Evolutionary conservation across 192 early-diverging fungal species (phyloP).

Genomic region (Coemansia sp.): DNA sequence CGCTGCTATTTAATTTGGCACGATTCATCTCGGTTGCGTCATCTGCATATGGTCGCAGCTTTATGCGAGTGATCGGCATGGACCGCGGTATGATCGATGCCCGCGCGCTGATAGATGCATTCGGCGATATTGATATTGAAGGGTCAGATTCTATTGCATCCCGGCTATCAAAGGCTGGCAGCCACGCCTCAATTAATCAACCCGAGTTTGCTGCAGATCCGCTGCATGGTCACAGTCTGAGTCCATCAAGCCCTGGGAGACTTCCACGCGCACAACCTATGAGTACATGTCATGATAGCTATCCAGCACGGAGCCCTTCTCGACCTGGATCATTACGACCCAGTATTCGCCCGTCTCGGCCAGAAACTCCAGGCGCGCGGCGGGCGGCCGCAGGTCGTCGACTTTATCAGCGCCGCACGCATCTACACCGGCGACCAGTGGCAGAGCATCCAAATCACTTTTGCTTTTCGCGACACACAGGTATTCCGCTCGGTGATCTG

Average conservation of each 20-base stretch:
- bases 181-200: slow-evolving; percentile 20
- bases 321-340: slow-evolving; percentile 28
- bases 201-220: background rate
- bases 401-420: slow-evolving; percentile 19
- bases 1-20: slow-evolving; percentile 64
- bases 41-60: slow-evolving; percentile 69
- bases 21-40: slow-evolving; percentile 70
- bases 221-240: slow-evolving; percentile 4
- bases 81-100: slow-evolving; percentile 39
- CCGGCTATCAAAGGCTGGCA: slow-evolving; percentile 21
- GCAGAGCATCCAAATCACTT: slow-evolving; percentile 62
- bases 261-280: slow-evolving; percentile 49
- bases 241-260: background rate
- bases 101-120: slow-evolving; percentile 43
- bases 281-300: slow-evolving; percentile 33
- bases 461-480: slow-evolving; percentile 78
- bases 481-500: slow-evolving; percentile 69
- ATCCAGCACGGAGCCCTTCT: slow-evolving; percentile 21
- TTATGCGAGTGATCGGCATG: slow-evolving; percentile 72
- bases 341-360: slow-evolving; percentile 15
- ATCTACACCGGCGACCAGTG: slow-evolving; percentile 26
- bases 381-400: slow-evolving; percentile 11
- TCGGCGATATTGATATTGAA: slow-evolving; percentile 35
- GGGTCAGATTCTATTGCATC: background rate
- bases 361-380: slow-evolving; percentile 18